Conservation (phyloP, 495 filamentous ascomycete species). For the Sabuloglossum arenarium region DNA sequence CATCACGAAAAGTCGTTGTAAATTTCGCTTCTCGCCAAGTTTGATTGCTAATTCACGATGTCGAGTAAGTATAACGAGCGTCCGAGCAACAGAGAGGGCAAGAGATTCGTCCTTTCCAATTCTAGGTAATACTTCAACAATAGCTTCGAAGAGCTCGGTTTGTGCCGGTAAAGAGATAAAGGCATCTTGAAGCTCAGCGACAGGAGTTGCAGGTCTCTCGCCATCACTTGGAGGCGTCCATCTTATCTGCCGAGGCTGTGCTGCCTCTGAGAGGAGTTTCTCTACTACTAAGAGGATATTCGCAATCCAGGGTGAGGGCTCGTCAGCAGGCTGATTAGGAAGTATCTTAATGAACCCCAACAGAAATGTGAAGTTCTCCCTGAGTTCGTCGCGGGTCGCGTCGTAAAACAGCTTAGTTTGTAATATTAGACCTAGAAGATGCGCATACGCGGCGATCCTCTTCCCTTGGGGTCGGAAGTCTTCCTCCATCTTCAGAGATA, state of each 20-base stretch:
- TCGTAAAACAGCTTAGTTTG: slow-evolving; percentile 66
- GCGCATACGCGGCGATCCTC: slow-evolving; percentile 82
- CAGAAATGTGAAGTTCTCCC: slow-evolving; percentile 54
- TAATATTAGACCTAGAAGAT: slow-evolving; percentile 74
- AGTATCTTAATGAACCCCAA: slow-evolving; percentile 61
- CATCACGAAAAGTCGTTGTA: slow-evolving; percentile 85
- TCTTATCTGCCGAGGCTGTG: slow-evolving; percentile 49
- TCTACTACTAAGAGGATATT: slow-evolving; percentile 80
- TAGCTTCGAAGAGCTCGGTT: slow-evolving; percentile 42
- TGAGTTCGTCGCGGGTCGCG: slow-evolving; percentile 51
- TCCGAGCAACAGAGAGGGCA: slow-evolving; percentile 61
- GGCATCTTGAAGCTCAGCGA: slow-evolving; percentile 37
- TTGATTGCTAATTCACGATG: slow-evolving; percentile 47
- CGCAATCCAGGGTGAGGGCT: slow-evolving; percentile 76
- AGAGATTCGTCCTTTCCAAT: slow-evolving; percentile 73
- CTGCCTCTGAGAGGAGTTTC: slow-evolving; percentile 69
- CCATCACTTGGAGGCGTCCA: slow-evolving; percentile 39
- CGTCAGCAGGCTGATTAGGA: slow-evolving; percentile 42
- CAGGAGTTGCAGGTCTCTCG: slow-evolving; percentile 21
- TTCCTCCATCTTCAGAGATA: slow-evolving; percentile 60
- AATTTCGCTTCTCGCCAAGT: slow-evolving; percentile 68
- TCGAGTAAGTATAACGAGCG: slow-evolving; percentile 80
- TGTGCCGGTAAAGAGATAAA: slow-evolving; percentile 46
- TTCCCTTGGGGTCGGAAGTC: slow-evolving; percentile 48
- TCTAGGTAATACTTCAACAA: slow-evolving; percentile 64